Evolutionary conservation across 139 green algal genomes (phyloP).

Genomic region (Picochlorum sp.): DNA sequence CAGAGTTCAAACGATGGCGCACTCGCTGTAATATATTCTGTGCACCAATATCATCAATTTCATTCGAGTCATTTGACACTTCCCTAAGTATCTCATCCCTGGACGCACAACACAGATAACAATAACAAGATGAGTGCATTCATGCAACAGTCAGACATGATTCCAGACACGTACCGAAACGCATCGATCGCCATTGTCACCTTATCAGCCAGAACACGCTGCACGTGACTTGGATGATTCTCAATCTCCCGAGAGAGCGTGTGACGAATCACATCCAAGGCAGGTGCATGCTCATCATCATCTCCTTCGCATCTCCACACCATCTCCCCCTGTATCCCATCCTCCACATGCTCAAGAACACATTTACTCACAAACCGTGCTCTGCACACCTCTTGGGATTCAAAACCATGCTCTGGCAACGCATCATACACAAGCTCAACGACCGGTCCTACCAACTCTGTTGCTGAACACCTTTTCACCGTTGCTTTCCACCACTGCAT

Average conservation of each 20-base stretch:
- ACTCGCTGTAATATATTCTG: neutral
- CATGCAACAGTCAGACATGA: neutral
- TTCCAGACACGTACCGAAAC: neutral
- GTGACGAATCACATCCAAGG: slow-evolving; percentile 3
- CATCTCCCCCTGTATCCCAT: no score
- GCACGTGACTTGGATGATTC: neutral
- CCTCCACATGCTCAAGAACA: no score
- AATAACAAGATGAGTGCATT: neutral
- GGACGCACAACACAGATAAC: neutral
- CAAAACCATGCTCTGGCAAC: no score
- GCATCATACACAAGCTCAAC: no score
- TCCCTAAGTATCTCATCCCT: slow-evolving; percentile 1
- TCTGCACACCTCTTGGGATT: no score
- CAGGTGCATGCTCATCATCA: no score
- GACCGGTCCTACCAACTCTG: no score
- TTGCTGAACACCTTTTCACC: no score
- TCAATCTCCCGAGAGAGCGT: neutral
- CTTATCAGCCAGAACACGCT: neutral
- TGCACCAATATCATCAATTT: neutral
- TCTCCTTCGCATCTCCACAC: no score
- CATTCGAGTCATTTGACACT: neutral
- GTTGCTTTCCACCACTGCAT: no score
- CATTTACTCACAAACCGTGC: no score
- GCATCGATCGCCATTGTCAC: neutral
- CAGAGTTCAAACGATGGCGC: neutral